Conservation (phyloP, 2,329 filamentous ascomycete genomes). For the Iodosphaeria phyllophila region DNA sequence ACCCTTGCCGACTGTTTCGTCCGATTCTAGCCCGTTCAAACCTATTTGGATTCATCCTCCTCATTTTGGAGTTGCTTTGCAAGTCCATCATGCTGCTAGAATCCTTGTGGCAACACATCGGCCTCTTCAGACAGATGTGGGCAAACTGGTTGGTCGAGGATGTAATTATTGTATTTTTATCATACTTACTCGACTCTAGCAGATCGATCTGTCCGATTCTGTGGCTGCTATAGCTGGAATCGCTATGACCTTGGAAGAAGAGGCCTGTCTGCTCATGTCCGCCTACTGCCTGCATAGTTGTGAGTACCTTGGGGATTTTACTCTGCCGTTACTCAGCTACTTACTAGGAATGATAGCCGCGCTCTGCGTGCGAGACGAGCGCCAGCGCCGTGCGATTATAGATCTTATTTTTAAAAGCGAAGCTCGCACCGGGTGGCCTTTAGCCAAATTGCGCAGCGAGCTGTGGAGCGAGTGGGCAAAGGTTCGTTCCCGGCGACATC, state of each 20-base stretch:
- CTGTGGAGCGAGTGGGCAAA: conserved; percentile 12
- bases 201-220: conserved; percentile 23
- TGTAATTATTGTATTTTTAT: too few species aligned
- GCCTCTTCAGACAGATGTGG: conserved; percentile 29
- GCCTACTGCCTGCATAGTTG: conserved; percentile 23
- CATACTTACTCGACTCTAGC: conserved; percentile 5
- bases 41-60: conserved; percentile 32
- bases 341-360: conserved; percentile 12
- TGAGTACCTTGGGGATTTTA: conserved; percentile 5
- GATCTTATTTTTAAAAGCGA: conserved; percentile 18
- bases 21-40: conserved; percentile 16
- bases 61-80: conserved; percentile 25
- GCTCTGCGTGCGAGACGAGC: conserved; percentile 18
- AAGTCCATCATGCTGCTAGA: conserved; percentile 30
- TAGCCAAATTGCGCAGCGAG: conserved; percentile 11
- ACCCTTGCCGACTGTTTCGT: conserved; percentile 16
- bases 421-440: conserved; percentile 20
- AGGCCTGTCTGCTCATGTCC: conserved; percentile 21
- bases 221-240: conserved; percentile 30
- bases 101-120: conserved; percentile 33
- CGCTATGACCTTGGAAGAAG: conserved; percentile 21
- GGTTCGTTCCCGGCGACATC: too few species aligned
- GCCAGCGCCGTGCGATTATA: conserved; percentile 16
- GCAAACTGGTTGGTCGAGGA: too few species aligned
- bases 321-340: neutral